Conservation (phyloP, 164 flowering plant genomes). For the Tinospora cordifolia region DNA sequence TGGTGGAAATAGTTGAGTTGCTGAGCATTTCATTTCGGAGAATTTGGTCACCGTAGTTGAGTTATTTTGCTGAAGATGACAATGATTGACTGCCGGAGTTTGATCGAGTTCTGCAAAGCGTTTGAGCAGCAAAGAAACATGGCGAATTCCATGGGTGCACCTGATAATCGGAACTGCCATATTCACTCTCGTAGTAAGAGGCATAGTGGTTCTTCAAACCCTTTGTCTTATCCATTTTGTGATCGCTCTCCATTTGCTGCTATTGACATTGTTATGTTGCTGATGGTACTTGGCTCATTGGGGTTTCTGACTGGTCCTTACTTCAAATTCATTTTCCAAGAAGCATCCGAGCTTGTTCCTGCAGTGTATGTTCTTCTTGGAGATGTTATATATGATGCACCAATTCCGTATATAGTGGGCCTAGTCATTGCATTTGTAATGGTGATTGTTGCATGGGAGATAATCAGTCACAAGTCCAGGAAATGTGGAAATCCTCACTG, state of each 20-base stretch:
- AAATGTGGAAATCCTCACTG: constrained; percentile 50
- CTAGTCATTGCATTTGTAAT: constrained; percentile 20
- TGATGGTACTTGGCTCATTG: constrained; percentile 31
- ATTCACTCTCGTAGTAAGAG: constrained; percentile 22
- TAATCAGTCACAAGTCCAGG: constrained; percentile 27
- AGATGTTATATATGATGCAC: constrained; percentile 28
- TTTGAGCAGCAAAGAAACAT: constrained; percentile 36
- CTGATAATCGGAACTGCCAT: constrained; percentile 18
- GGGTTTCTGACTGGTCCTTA: constrained; percentile 31
- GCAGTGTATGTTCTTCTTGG: constrained; percentile 13
- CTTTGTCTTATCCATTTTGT: constrained; percentile 31
- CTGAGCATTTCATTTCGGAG: neutral
- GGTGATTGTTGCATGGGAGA: constrained; percentile 32
- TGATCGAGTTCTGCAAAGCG: constrained; percentile 51
- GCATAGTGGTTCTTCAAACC: constrained; percentile 22
- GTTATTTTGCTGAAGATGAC: constrained; percentile 21
- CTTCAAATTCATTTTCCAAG: constrained; percentile 31
- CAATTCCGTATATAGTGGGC: constrained; percentile 29
- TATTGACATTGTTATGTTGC: constrained; percentile 29
- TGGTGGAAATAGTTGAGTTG: neutral
- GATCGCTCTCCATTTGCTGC: constrained; percentile 39
- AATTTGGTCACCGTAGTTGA: neutral
- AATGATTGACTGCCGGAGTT: constrained; percentile 53
- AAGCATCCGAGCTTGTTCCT: constrained; percentile 28
- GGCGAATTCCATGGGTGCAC: constrained; percentile 14